These are phyloP conservation scores for Apocynum venetum DNA, from an alignment of 257 asterid species.

Conservation along the genomic window DNA sequence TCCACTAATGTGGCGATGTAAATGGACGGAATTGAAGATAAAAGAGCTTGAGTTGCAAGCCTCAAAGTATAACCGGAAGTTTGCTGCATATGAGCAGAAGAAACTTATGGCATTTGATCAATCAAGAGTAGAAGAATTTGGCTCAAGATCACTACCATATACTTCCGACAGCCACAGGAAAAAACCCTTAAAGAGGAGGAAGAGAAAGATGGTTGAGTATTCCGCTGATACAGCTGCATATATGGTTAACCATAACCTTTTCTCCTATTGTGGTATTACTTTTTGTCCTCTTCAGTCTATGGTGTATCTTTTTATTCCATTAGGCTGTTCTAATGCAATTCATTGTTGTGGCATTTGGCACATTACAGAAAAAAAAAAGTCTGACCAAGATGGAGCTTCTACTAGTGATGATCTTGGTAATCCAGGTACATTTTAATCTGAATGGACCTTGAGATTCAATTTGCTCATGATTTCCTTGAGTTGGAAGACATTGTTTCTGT, in stretches of 20 bases:
- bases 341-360: constrained; percentile 13
- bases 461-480: neutral
- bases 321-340: neutral
- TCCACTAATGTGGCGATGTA: constrained; percentile 95
- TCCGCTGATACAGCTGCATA: constrained; percentile 45
- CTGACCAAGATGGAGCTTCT: constrained; percentile 54
- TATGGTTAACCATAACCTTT: constrained; percentile 68
- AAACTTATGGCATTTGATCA: constrained; percentile 44
- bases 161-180: constrained; percentile 30
- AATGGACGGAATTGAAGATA: constrained; percentile 76
- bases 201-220: constrained; percentile 64
- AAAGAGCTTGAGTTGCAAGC: constrained; percentile 65
- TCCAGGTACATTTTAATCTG: constrained; percentile 43
- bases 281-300: neutral
- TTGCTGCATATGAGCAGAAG: constrained; percentile 36
- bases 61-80: constrained; percentile 44
- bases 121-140: constrained; percentile 37
- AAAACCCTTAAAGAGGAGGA: constrained; percentile 61
- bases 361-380: constrained; percentile 58
- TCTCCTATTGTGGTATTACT: constrained; percentile 55
- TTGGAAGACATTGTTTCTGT: constrained; percentile 2
- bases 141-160: constrained; percentile 57
- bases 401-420: constrained; percentile 52
- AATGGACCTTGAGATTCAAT: neutral
- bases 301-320: neutral